Evolutionary conservation across 2,329 filamentous ascomycete species (phyloP), one percentile per base, ranked within the genome.

Genomic region (Trichophyton schoenleinii): DNA sequence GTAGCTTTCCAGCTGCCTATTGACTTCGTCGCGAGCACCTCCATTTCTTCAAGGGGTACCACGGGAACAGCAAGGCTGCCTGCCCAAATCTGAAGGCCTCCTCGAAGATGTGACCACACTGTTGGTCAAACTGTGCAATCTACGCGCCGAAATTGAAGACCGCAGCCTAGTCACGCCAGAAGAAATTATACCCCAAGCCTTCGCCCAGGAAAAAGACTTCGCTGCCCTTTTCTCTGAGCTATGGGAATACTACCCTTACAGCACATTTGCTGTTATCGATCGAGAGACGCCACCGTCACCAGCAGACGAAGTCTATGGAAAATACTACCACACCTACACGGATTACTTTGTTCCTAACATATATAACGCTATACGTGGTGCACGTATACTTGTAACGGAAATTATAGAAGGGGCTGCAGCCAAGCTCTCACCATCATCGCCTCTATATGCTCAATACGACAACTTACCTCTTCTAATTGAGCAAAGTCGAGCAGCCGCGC

Each of bases 301-400:
- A 31, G 34, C 59, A 20, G 59, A 63, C 5, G 60, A 59, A 20
- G 49, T 67, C 1, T 83, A 82, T 63, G 74, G 77, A 18, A 76
- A 78, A 11, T 74, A 76, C 60, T 85, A 82, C 66, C 82, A 86
- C 67, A 68, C 76, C 22, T 86, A 86, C 66, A 69, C 70, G 15
- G 78, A 80, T 63, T 77, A 83, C 60, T 83, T 79, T 75, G 72
- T 77, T 18, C 80, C 79, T 7, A 77, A 80, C 25, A 75, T 81
- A 46, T 85, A 81, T 81, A 82, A 81, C 63, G 79, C 85, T 65
- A 83, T 81, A 65, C 81, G 83, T 25, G 83, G 81, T 76, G 76
- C 77, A 5, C 79, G 81, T n/a, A 79, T 84, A 25, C 70, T 84
- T 8, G 68, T 78, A 15, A 79, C 77, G 67, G 77, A 83, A 63